Conservation (phyloP, 1,284 basidiomycete species). For the Ustilago cynodontis region DNA sequence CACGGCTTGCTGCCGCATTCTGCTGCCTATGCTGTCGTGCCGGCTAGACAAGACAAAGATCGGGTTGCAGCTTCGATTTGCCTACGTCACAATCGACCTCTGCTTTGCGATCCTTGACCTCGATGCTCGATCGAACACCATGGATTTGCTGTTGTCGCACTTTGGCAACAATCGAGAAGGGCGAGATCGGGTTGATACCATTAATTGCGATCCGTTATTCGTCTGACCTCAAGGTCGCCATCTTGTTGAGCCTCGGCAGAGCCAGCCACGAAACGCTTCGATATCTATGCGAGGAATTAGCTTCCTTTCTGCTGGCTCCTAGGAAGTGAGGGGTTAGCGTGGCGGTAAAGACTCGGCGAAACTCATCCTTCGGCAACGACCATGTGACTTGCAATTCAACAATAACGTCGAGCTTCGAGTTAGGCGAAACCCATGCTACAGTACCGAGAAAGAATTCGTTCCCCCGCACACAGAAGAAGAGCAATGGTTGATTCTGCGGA, state of each 20-base stretch:
- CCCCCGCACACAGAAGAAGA: neutral
- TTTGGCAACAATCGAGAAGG: too few relatives aligned
- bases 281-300: neutral
- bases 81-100: constrained; percentile 19
- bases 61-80: neutral
- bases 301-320: neutral
- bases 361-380: constrained; percentile 10
- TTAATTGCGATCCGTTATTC: neutral
- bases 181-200: constrained; percentile 7
- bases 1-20: neutral
- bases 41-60: neutral
- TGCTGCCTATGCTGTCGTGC: too few relatives aligned
- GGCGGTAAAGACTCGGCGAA: constrained; percentile 26
- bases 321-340: neutral
- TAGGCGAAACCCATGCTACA: neutral
- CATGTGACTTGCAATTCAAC: constrained; percentile 3
- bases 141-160: neutral
- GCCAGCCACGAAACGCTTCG: neutral
- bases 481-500: neutral
- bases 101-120: neutral
- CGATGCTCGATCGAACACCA: constrained; percentile 1
- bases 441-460: neutral
- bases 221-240: neutral
- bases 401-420: neutral
- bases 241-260: neutral